Evolutionary conservation across 2,329 filamentous ascomycete genomes (phyloP).

Genomic region (Ophiostoma montium): DNA sequence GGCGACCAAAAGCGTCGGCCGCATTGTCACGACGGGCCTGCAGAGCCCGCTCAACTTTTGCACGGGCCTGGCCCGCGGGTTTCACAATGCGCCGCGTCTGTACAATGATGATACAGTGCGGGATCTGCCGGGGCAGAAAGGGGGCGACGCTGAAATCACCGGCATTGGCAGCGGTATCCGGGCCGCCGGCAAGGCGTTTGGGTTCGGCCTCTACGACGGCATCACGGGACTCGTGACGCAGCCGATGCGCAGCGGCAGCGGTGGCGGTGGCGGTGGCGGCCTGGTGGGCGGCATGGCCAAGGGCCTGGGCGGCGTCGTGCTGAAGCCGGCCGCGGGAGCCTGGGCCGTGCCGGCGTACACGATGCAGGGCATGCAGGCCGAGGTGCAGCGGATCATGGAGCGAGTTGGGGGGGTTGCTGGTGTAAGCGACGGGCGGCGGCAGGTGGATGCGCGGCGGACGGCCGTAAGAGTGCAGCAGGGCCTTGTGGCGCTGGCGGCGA

Average conservation of each 20-base stretch:
- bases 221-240: slow-evolving; percentile 67
- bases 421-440: not conserved
- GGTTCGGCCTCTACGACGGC: slow-evolving; percentile 65
- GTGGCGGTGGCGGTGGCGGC: no score
- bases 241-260: slow-evolving; percentile 40
- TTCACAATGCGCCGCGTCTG: slow-evolving; percentile 72
- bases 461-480: slow-evolving; percentile 6
- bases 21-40: slow-evolving; percentile 61
- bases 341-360: slow-evolving; percentile 67
- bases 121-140: not conserved
- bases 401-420: not conserved
- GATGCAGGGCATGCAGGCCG: slow-evolving; percentile 69
- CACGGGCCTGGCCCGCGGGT: slow-evolving; percentile 67
- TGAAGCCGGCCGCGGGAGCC: slow-evolving; percentile 67
- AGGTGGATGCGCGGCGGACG: not conserved
- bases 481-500: not conserved
- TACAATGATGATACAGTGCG: slow-evolving; percentile 76
- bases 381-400: slow-evolving; percentile 35
- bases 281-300: slow-evolving; percentile 47
- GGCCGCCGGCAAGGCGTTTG: slow-evolving; percentile 66
- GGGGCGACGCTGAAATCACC: slow-evolving; percentile 38
- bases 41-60: slow-evolving; percentile 78
- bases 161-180: slow-evolving; percentile 61
- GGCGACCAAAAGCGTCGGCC: slow-evolving; percentile 34
- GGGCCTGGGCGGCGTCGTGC: slow-evolving; percentile 63